phyloP scores from a whole-genome alignment of 257 asterid species.

The Schizonepeta tenuifolia region DNA sequence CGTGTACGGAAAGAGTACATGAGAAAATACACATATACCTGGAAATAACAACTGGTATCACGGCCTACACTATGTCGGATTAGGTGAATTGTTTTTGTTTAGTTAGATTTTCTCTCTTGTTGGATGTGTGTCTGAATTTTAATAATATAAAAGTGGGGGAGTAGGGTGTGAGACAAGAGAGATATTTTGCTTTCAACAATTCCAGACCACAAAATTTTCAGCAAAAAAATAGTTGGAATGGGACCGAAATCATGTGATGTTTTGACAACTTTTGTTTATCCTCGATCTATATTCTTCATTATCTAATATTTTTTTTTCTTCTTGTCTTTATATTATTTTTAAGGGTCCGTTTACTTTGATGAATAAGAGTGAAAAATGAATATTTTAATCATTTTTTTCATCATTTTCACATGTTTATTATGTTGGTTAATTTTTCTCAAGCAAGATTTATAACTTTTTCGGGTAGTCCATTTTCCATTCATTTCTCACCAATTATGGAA shows the following conservation, averaged over 20 bases:
- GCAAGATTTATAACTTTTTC: no score
- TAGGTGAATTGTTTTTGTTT: neutral
- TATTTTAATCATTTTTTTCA: no score
- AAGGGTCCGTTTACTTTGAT: no score
- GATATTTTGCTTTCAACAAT: conserved; percentile 41
- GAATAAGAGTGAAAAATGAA: no score
- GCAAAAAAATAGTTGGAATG: conserved; percentile 44
- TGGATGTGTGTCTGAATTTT: neutral
- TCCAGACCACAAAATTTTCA: conserved; percentile 45
- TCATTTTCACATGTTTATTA: no score
- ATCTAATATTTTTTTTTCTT: neutral
- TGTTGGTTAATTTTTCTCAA: no score
- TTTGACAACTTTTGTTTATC: conserved; percentile 29
- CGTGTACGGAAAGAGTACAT: no score
- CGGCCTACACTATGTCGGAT: conserved; percentile 21
- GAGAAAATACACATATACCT: neutral
- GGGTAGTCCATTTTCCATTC: no score
- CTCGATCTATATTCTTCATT: conserved; percentile 5
- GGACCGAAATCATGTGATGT: conserved; percentile 51
- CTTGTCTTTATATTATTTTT: neutral
- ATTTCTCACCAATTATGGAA: no score
- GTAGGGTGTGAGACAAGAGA: conserved; percentile 39
- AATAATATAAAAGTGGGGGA: conserved; percentile 21
- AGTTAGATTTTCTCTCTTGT: neutral
- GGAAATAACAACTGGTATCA: conserved; percentile 24